These are phyloP conservation scores for Fusarium pseudonygamai DNA, from an alignment of 2,329 filamentous ascomycete genomes.

Conservation along the genomic window DNA sequence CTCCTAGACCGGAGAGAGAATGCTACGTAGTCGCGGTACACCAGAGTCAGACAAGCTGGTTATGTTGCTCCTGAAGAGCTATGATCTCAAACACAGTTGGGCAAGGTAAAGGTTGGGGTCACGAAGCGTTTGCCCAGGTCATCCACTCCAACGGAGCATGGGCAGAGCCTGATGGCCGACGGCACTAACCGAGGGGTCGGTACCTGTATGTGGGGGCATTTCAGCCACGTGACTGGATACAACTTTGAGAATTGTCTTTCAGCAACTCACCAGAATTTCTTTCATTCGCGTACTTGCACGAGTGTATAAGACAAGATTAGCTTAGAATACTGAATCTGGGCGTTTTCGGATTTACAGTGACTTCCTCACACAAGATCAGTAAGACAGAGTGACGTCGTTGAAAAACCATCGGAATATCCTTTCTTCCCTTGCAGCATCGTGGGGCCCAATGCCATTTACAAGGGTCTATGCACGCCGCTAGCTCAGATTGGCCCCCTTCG, in stretches of 20 bases:
- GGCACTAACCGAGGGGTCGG: slow-evolving; percentile 46
- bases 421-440: slow-evolving; percentile 40
- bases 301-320: too few species aligned
- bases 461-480: slow-evolving; percentile 45
- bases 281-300: not conserved
- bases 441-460: slow-evolving; percentile 34
- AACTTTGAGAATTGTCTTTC: not conserved
- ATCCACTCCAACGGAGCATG: slow-evolving; percentile 31
- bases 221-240: slow-evolving; percentile 31
- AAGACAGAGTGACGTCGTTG: slow-evolving; percentile 38
- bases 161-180: slow-evolving; percentile 39
- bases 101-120: slow-evolving; percentile 30
- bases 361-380: not conserved
- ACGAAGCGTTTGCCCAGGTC: slow-evolving; percentile 32
- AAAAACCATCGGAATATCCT: slow-evolving; percentile 37
- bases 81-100: slow-evolving; percentile 14
- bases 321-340: not conserved
- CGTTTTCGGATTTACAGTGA: too few species aligned
- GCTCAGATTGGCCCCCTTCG: slow-evolving; percentile 46
- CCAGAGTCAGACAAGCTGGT: slow-evolving; percentile 12
- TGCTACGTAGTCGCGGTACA: not conserved
- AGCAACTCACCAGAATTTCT: not conserved
- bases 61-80: slow-evolving; percentile 23
- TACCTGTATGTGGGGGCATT: slow-evolving; percentile 28
- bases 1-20: not conserved